Evolutionary conservation across 2,329 filamentous ascomycete species (phyloP).

Genomic region (Colletotrichum scovillei): DNA sequence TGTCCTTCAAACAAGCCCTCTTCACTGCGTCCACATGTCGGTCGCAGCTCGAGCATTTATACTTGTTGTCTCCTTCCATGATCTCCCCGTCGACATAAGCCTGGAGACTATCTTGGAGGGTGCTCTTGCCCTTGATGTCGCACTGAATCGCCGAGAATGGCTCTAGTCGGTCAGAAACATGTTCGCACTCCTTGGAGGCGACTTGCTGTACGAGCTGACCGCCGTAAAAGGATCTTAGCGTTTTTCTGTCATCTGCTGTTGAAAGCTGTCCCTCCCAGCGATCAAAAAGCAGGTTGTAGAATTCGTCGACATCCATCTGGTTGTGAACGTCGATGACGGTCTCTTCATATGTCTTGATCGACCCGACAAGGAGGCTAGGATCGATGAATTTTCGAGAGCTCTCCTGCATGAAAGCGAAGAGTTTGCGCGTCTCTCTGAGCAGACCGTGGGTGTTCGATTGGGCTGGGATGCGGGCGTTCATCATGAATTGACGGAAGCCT

Average conservation of each 20-base stretch:
- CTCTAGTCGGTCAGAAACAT: slow-evolving; percentile 91
- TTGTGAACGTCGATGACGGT: slow-evolving; percentile 84
- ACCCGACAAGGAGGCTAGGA: slow-evolving; percentile 76
- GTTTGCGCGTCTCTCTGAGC: slow-evolving; percentile 79
- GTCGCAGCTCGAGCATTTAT: slow-evolving; percentile 93
- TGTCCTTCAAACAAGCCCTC: slow-evolving; percentile 88
- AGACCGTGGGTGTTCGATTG: slow-evolving; percentile 70
- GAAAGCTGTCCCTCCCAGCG: slow-evolving; percentile 87
- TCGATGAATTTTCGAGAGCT: slow-evolving; percentile 80
- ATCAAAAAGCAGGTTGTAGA: slow-evolving; percentile 94
- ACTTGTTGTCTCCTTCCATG: slow-evolving; percentile 98
- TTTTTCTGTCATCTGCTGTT: slow-evolving; percentile 73
- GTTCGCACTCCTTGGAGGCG: slow-evolving; percentile 92
- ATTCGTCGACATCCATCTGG: slow-evolving; percentile 99
- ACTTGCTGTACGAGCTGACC: slow-evolving; percentile 95
- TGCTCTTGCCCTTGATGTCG: slow-evolving; percentile 92
- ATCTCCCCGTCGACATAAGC: slow-evolving; percentile 97
- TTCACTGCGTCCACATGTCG: slow-evolving; percentile 94
- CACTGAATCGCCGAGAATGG: slow-evolving; percentile 95
- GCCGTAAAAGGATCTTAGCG: slow-evolving; percentile 86
- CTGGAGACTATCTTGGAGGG: slow-evolving; percentile 85
- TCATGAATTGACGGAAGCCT: slow-evolving; percentile 86
- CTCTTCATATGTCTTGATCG: slow-evolving; percentile 86
- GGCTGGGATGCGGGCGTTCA: slow-evolving; percentile 70
- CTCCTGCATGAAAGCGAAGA: slow-evolving; percentile 90